phyloP scores from a whole-genome alignment of 1,284 basidiomycete genomes.

The Clitocybe nebularis region DNA sequence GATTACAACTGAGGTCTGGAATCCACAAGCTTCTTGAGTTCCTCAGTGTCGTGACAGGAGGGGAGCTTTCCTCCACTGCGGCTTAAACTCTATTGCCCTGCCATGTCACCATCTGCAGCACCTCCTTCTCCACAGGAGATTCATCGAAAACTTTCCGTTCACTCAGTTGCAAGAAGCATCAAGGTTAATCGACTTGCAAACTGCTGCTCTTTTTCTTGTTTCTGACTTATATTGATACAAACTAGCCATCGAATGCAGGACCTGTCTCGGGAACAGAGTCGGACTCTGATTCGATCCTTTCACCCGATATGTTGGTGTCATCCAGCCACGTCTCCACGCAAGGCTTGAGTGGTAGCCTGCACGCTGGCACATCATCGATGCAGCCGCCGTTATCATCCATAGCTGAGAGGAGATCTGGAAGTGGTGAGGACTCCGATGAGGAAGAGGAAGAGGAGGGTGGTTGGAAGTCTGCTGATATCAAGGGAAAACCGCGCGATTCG shows the following conservation, averaged over 20 bases:
- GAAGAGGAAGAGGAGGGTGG: slow-evolving; percentile 67
- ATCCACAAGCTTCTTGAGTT: too few relatives aligned
- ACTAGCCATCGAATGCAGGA: slow-evolving; percentile 31
- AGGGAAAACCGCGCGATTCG: slow-evolving; percentile 37
- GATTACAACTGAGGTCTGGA: too few relatives aligned
- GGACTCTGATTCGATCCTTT: slow-evolving; percentile 75
- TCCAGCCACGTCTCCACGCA: slow-evolving; percentile 27
- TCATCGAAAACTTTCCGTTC: slow-evolving; percentile 81
- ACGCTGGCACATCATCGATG: slow-evolving; percentile 32
- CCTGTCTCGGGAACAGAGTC: slow-evolving; percentile 78
- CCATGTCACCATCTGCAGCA: slow-evolving; percentile 53
- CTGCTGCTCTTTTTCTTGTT: slow-evolving; percentile 9
- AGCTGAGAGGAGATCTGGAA: slow-evolving; percentile 64
- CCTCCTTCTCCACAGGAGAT: slow-evolving; percentile 86
- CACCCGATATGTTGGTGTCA: slow-evolving; percentile 46
- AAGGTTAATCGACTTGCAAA: slow-evolving; percentile 31
- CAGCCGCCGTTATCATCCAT: slow-evolving; percentile 68
- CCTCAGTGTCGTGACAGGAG: too few relatives aligned
- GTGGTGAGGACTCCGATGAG: slow-evolving; percentile 73
- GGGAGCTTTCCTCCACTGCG: background rate
- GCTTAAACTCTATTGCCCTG: too few relatives aligned
- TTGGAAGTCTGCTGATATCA: slow-evolving; percentile 50
- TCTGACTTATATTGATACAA: slow-evolving; percentile 11
- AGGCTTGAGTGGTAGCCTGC: slow-evolving; percentile 16
- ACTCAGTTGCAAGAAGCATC: slow-evolving; percentile 48